Base-by-base conservation (phyloP, 2,329 filamentous ascomycete genomes). In the Corynespora cassiicola region DNA sequence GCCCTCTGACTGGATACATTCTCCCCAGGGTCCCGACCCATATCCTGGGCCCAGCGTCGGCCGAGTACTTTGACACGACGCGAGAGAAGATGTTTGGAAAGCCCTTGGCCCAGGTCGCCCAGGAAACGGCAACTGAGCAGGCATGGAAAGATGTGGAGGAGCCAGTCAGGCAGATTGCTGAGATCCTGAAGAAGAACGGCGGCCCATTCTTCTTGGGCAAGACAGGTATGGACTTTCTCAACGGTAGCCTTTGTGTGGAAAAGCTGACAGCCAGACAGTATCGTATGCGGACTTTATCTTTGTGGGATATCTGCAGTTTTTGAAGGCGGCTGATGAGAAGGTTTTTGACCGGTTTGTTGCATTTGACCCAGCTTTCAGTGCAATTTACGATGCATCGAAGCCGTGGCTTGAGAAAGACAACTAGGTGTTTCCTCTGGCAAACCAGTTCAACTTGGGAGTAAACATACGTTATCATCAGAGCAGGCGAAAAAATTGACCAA, bases 191-290 rank as follows among this genome's bases (percentile, higher is more conserved):
- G 50, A 77, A 82, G 64, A 77, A 77, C 23, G 57, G 68, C 0
- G 85, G 86, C 0, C 79, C 80, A 0, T 88, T 80, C 57, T 81
- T 88, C 37, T 31, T 79, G 44, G 86, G 86, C 0, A 65, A 76
- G 30, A 74, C 72, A 42, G 68, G 66, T 68, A 25, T 55, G 61
- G 42, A 11, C 11, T 20, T 2, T 11, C 7, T 18, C 28, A 18
- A 23, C 86, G 79, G 84, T 56, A 79, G 85, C 39, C 64, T 79
- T 1, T 75, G 79, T 24, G 20, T 17, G 5, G 5, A 12, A 4
- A n/a, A 12, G 12, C 39, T 56, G 29, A 48, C 27, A 9, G 18
- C 10, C n/a, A 15, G 19, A 10, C 25, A 63, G 67, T 66, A 5
- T 69, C 66, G 7, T 70, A 70, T 49, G 67, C 67, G 3, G 68